Percentiles rank a stretch among this genome's conserved stretches.
These are phyloP conservation scores for Colletotrichum tofieldiae DNA, from an alignment of 2,329 filamentous ascomycete species.

Conservation along the genomic window DNA sequence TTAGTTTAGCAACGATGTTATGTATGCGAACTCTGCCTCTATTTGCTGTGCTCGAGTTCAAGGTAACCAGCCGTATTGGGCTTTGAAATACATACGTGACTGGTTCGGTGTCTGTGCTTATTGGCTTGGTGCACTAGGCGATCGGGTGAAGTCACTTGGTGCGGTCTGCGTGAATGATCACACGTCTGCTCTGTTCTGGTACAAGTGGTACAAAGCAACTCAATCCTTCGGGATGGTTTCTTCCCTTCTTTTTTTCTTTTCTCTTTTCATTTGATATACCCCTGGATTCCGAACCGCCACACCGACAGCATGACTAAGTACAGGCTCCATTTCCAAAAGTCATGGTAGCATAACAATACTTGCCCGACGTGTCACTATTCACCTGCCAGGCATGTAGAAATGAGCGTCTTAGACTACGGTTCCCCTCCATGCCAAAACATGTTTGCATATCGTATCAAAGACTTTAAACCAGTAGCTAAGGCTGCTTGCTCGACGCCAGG, in stretches of 20 bases:
- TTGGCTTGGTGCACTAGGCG: neutral
- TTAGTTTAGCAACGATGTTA: constrained; percentile 27
- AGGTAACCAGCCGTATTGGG: too few relatives aligned
- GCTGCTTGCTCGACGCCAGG: constrained; percentile 38
- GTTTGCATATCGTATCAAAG: too few relatives aligned
- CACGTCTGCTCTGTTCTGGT: neutral
- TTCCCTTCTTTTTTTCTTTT: neutral
- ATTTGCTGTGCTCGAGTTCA: neutral
- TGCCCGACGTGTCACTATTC: neutral
- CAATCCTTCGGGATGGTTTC: too few relatives aligned
- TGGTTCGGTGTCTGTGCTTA: neutral
- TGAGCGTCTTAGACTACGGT: neutral
- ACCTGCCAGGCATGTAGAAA: neutral
- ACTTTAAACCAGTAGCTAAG: neutral
- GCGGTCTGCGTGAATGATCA: neutral
- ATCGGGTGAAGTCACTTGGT: too few relatives aligned
- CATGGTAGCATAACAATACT: neutral
- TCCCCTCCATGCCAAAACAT: neutral
- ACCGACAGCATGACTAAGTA: neutral
- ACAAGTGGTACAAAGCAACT: neutral
- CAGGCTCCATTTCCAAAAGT: rapidly evolving
- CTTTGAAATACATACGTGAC: neutral
- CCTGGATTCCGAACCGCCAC: neutral
- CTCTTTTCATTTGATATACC: neutral
- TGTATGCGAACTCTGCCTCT: neutral